Percentiles rank a stretch among this genome's conserved stretches.
Conservation (phyloP, 139 green algal species). For the Limnomonas spitsbergensis region DNA sequence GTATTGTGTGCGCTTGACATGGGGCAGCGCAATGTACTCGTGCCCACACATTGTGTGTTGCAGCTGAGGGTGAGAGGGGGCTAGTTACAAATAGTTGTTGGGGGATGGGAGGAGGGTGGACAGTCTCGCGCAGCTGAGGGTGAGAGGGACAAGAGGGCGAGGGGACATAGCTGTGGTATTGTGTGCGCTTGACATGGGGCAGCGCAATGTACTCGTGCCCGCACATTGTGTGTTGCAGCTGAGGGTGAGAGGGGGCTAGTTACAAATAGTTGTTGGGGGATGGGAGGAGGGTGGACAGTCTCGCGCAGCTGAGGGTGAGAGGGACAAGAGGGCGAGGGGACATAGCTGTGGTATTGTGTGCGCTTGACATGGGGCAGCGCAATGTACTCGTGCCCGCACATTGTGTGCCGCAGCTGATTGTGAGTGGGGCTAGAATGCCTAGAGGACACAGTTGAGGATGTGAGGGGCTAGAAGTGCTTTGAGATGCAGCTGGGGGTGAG, state of each 20-base stretch:
- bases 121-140: background rate
- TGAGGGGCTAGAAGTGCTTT: no score
- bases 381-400: no score
- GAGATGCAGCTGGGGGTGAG: no score
- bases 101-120: background rate
- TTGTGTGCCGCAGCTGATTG: no score
- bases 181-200: constrained; percentile 22
- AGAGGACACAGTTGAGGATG: background rate
- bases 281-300: background rate
- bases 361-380: no score
- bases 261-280: background rate
- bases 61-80: background rate
- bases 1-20: no score
- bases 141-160: no score
- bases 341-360: no score
- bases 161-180: no score
- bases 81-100: background rate
- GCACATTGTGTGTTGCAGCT: constrained; percentile 46
- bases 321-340: no score
- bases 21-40: no score
- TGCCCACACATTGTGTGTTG: no score
- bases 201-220: constrained; percentile 60
- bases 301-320: background rate
- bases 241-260: constrained; percentile 11
- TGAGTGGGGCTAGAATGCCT: background rate